These are phyloP conservation scores for Globisporangium canariense DNA, from an alignment of 352 stramenopile species.

Conservation along the genomic window DNA sequence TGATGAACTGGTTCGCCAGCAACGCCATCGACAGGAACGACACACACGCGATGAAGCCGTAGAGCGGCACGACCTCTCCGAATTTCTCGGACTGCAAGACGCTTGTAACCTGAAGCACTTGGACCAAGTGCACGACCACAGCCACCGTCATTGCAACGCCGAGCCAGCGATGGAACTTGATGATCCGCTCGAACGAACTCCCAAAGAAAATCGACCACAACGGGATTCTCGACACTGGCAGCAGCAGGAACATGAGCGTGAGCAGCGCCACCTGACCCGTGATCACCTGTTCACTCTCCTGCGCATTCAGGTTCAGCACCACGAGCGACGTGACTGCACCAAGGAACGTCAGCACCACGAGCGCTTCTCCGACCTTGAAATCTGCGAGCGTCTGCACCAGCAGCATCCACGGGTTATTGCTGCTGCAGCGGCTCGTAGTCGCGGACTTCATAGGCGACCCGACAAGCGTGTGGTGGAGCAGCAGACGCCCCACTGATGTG, in stretches of 20 bases:
- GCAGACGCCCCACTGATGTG: conserved; percentile 30
- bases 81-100: conserved; percentile 45
- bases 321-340: conserved; percentile 32
- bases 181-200: conserved; percentile 74
- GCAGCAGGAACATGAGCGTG: conserved; percentile 79
- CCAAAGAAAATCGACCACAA: conserved; percentile 72
- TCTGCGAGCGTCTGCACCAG: conserved; percentile 55
- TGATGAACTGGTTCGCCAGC: conserved; percentile 57
- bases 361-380: conserved; percentile 52
- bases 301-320: conserved; percentile 33
- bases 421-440: conserved; percentile 43
- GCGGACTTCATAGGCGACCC: conserved; percentile 39
- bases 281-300: conserved; percentile 33
- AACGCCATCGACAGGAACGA: conserved; percentile 53
- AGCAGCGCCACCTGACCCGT: conserved; percentile 60
- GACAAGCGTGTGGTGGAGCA: conserved; percentile 52
- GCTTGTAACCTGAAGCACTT: conserved; percentile 38
- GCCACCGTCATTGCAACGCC: conserved; percentile 52
- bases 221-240: conserved; percentile 54
- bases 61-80: conserved; percentile 51
- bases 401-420: conserved; percentile 38
- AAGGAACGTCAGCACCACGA: conserved; percentile 67
- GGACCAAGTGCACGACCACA: conserved; percentile 57
- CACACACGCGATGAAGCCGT: conserved; percentile 60
- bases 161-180: conserved; percentile 87